Evolutionary conservation across 352 stramenopile genomes (phyloP), one percentile per base, ranked within the genome.

Genomic region (Lagenidium sp.): DNA sequence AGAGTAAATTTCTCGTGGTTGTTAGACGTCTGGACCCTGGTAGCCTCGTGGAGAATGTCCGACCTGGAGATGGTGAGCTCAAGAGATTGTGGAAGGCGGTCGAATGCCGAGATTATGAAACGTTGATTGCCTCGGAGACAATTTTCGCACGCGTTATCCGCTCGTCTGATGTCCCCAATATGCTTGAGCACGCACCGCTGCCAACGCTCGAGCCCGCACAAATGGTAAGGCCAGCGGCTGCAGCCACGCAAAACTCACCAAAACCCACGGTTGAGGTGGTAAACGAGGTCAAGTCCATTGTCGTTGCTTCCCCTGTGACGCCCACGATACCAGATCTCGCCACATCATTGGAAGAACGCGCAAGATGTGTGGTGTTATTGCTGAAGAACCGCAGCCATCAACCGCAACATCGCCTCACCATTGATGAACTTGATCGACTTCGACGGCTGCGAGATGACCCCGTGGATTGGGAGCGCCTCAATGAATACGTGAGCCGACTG

Each of bases 331-430:
- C n/a, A n/a, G n/a, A n/a, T n/a, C n/a, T n/a, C n/a, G n/a, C n/a
- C n/a, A n/a, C n/a, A n/a, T n/a, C n/a, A n/a, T n/a, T 64, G 18
- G 55, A 59, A 8, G 42, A 58, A 2, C 31, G 26, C 6, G 40
- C 53, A 22, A 20, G 44, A 5, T 19, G 73, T 20, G 56, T 75
- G 36, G 28, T 60, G 36, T 44, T 81, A 47, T 18, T 81, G 19
- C 63, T 77, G 59, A 75, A 68, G 44, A 70, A 57, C 44, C 56
- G 69, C 36, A 81, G 68, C 36, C 21, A 40, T 0, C 37, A 29
- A 10, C 23, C 44, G 4, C 37, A 41, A 29, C 74, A 81, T 26
- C 23, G 42, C 1, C 41, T 81, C 16, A 57, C 37, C 1, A 13
- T 2, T 0, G 19, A 36, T 2, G 56, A 81, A 23, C 41, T 41